These are phyloP conservation scores for Penicillium canescens DNA, from an alignment of 495 filamentous ascomycete genomes.

Conservation along the genomic window DNA sequence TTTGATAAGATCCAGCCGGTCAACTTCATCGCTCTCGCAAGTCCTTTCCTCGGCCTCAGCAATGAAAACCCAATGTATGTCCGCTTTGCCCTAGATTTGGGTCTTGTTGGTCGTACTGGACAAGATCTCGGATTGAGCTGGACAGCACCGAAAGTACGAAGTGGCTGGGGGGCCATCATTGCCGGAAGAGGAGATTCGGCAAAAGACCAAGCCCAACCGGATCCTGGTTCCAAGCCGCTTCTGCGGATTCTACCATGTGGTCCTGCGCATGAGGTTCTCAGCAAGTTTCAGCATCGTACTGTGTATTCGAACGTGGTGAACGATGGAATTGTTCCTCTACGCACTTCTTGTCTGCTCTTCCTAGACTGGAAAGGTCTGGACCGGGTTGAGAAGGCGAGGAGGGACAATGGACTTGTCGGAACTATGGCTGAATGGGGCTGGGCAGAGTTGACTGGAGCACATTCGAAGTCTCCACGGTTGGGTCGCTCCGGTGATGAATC, in stretches of 20 bases:
- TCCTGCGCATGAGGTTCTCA: constrained; percentile 83
- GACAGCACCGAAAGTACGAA: constrained; percentile 82
- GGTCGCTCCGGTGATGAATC: constrained; percentile 26
- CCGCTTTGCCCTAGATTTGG: constrained; percentile 94
- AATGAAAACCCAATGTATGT: constrained; percentile 98
- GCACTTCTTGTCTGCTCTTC: constrained; percentile 95
- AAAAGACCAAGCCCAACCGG: constrained; percentile 62
- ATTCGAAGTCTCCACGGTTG: constrained; percentile 54
- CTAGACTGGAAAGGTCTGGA: constrained; percentile 94
- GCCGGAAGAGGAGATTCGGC: constrained; percentile 69
- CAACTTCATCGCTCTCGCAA: constrained; percentile 91
- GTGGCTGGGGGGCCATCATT: constrained; percentile 85
- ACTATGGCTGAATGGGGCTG: constrained; percentile 93
- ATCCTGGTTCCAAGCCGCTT: constrained; percentile 83
- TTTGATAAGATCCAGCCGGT: constrained; percentile 84
- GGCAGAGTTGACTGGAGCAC: constrained; percentile 88
- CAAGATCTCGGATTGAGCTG: constrained; percentile 94
- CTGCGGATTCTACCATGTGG: constrained; percentile 89
- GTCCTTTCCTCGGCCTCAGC: constrained; percentile 88
- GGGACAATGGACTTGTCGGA: constrained; percentile 88
- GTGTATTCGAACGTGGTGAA: constrained; percentile 98
- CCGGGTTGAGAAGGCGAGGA: constrained; percentile 88
- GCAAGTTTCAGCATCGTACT: constrained; percentile 86
- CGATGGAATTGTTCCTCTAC: constrained; percentile 92
- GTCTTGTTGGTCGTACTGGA: constrained; percentile 89